phyloP scores from a whole-genome alignment of 2,329 filamentous ascomycete genomes.

The Coniochaeta hoffmannii region DNA sequence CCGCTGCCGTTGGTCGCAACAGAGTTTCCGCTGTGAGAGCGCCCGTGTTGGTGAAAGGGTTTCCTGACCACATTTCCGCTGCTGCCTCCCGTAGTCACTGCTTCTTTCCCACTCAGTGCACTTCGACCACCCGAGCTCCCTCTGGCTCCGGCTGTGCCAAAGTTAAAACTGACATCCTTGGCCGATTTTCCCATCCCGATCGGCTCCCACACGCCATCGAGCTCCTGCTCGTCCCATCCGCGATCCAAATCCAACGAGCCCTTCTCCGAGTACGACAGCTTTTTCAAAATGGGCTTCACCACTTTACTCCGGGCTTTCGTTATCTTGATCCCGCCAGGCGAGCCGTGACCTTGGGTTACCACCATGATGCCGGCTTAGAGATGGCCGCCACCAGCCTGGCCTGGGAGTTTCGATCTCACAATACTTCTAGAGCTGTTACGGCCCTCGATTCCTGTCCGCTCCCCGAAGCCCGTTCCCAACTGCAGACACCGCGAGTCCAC shows the following conservation, averaged over 20 bases:
- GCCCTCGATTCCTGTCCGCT: not conserved
- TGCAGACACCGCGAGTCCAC: not conserved
- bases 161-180: constrained; percentile 40
- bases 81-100: constrained; percentile 5
- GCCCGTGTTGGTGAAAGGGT: constrained; percentile 38
- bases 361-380: not conserved
- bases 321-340: constrained; percentile 26
- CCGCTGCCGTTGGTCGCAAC: constrained; percentile 46
- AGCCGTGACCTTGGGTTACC: constrained; percentile 16
- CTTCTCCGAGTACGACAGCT: constrained; percentile 50
- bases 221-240: constrained; percentile 44
- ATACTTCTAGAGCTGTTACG: not conserved
- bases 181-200: constrained; percentile 17
- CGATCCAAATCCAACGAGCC: constrained; percentile 56
- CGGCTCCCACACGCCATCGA: constrained; percentile 11
- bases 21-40: constrained; percentile 52
- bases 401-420: not conserved
- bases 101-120: not conserved
- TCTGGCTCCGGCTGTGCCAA: constrained; percentile 8
- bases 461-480: not conserved
- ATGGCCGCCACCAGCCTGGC: not conserved
- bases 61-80: constrained; percentile 5
- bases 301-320: constrained; percentile 40
- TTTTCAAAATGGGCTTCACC: constrained; percentile 58
- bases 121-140: constrained; percentile 13